Base-by-base conservation (phyloP, 768 basidiomycete genomes). In the Arthromyces matolae region DNA sequence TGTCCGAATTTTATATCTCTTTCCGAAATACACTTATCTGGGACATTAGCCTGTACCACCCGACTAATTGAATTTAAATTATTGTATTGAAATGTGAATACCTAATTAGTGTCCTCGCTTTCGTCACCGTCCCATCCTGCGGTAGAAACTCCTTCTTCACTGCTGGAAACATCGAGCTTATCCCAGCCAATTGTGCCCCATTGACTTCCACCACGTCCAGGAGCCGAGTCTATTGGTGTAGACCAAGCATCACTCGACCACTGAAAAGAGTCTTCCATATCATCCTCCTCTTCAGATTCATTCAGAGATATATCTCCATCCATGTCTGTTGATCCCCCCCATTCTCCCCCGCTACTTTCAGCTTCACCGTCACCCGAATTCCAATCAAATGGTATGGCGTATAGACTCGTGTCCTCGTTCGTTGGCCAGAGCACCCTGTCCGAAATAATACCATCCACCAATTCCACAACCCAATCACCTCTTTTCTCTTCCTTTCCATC, bases 81-180 rank as follows among this genome's bases (percentile, higher is more conserved):
- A 34, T 22, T 46, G 27, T 7, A n/a, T 27, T 45, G 46, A 44
- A 16, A 14, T 20, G 29, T 23, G 43, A 16, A 31, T 36, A 16
- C 13, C n/a, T 54, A 67, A 56, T 63, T 68, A 24, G 62, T 70
- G 42, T 69, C 59, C 32, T 68, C 69, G 45, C 72, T 75, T 45
- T 71, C 67, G 48, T 76, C 73, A 10, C 71, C 72, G 43, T 75
- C 73, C 75, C 73, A 75, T 14, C 73, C 70, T 5, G 68, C 64
- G 16, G 67, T 68, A 22, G 71, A 68, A 45, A 60, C 64, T n/a
- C n/a, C n/a, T 13, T 54, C 59, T 22, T 64, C 61, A 46, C 64
- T 70, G 43, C 54, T 49, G 6, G 41, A 31, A 46, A 34, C 14
- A 18, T 47, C 42, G 8, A 10, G 39, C 47, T 51, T 28, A 32